phyloP scores from a whole-genome alignment of 305 asterid species.

The Fraxinus paxiana region DNA sequence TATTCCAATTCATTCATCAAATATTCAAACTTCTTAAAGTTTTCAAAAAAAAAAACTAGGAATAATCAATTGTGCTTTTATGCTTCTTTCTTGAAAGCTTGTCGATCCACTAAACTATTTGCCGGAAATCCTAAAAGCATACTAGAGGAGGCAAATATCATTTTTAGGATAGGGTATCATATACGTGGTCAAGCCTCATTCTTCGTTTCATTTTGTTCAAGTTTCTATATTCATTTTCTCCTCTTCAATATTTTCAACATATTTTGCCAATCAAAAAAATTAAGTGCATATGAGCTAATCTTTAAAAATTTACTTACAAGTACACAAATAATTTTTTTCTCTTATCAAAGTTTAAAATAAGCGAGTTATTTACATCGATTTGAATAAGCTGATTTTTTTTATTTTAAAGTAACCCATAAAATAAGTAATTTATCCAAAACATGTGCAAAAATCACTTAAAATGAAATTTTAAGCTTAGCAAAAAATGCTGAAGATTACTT shows the following conservation, averaged over 20 bases:
- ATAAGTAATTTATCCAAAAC: background rate
- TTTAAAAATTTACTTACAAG: background rate
- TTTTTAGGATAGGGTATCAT: too few species aligned
- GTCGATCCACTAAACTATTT: too few species aligned
- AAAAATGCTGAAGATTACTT: background rate
- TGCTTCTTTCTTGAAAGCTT: too few species aligned
- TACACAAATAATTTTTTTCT: background rate
- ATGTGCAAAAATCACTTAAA: background rate
- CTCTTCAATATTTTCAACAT: too few species aligned
- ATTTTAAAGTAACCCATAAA: background rate
- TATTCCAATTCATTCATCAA: background rate
- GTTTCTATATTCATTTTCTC: too few species aligned
- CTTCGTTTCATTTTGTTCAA: too few species aligned
- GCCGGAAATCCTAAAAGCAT: too few species aligned
- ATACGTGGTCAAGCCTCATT: too few species aligned
- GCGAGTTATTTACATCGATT: background rate
- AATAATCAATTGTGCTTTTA: too few species aligned
- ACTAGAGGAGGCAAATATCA: too few species aligned
- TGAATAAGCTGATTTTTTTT: background rate
- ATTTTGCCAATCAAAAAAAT: background rate
- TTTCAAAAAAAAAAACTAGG: too few species aligned
- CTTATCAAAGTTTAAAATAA: background rate
- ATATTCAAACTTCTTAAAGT: background rate
- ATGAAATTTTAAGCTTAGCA: background rate
- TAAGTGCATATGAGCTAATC: background rate